A percentile compares a stretch with the other conserved stretches of the same genome.
These are phyloP conservation scores for Pythium scleroteichum DNA, from an alignment of 352 stramenopile species.

Conservation along the genomic window DNA sequence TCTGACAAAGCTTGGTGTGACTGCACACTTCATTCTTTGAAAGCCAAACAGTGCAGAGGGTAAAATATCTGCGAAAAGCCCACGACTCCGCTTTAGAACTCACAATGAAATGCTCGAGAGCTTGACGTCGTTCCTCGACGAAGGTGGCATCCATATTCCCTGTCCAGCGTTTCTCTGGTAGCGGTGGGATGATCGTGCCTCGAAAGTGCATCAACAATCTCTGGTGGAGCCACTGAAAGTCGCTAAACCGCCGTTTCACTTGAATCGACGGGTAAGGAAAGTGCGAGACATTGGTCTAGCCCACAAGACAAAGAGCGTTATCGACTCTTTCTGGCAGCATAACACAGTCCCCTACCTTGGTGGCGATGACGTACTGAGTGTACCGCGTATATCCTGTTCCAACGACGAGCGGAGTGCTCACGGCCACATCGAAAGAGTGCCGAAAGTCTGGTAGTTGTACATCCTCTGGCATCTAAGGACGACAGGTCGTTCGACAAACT, in stretches of 20 bases:
- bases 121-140: conserved; percentile 85
- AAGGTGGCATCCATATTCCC: conserved; percentile 90
- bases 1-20: conserved; percentile 83
- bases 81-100: not conserved
- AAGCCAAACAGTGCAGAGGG: not conserved
- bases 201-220: conserved; percentile 76
- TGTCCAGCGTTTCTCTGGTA: conserved; percentile 87
- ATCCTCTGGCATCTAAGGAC: conserved; percentile 56
- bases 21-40: conserved; percentile 83
- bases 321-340: no score
- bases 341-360: no score
- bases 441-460: conserved; percentile 38
- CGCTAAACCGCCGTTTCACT: conserved; percentile 87
- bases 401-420: conserved; percentile 81
- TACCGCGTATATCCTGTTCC: conserved; percentile 82
- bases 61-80: not conserved
- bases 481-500: not conserved
- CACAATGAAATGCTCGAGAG: conserved; percentile 88
- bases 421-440: conserved; percentile 64
- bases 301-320: no score
- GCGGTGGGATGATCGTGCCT: conserved; percentile 87
- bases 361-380: conserved; percentile 88
- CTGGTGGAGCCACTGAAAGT: conserved; percentile 90
- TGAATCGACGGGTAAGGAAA: conserved; percentile 71
- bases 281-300: conserved; percentile 59